A percentile compares a stretch with the other conserved stretches of the same genome.
Conservation (phyloP, 371 early-diverging fungal genomes). For the Mucor irregularis region DNA sequence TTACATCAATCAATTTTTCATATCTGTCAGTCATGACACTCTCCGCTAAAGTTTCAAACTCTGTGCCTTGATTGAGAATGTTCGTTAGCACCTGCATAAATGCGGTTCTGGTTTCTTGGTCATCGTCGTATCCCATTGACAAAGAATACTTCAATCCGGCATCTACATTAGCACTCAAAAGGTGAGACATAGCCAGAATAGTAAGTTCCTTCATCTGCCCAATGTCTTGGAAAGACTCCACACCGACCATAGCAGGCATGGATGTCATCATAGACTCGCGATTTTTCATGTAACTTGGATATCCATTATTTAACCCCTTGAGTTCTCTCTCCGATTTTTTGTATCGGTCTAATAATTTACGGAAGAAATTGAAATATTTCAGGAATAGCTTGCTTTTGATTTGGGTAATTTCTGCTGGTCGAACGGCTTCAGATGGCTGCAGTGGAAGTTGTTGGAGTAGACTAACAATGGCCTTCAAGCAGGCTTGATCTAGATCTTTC, state of each 20-base stretch:
- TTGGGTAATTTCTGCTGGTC: slow-evolving; percentile 58
- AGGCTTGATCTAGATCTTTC: slow-evolving; percentile 78
- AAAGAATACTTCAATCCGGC: slow-evolving; percentile 86
- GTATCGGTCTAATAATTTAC: slow-evolving; percentile 82
- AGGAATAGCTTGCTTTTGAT: slow-evolving; percentile 76
- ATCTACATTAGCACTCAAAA: slow-evolving; percentile 89
- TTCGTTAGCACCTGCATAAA: slow-evolving; percentile 93
- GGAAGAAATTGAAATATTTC: slow-evolving; percentile 83
- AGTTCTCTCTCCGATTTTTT: slow-evolving; percentile 54
- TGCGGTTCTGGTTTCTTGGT: slow-evolving; percentile 80
- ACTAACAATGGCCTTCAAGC: slow-evolving; percentile 80
- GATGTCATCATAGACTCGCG: slow-evolving; percentile 3
- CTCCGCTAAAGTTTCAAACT: slow-evolving; percentile 82
- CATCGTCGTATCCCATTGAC: slow-evolving; percentile 90
- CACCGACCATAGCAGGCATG: neutral
- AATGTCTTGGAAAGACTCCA: slow-evolving; percentile 45
- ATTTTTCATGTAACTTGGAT: neutral
- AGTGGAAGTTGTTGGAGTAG: slow-evolving; percentile 80
- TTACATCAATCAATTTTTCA: slow-evolving; percentile 72
- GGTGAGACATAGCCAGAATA: slow-evolving; percentile 84
- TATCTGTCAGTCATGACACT: slow-evolving; percentile 74
- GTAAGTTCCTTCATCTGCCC: slow-evolving; percentile 77
- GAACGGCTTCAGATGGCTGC: slow-evolving; percentile 67
- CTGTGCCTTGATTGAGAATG: slow-evolving; percentile 83
- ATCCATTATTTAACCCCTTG: neutral